phyloP scores from a whole-genome alignment of 1,284 basidiomycete species.

The Neolentinus lepideus region DNA sequence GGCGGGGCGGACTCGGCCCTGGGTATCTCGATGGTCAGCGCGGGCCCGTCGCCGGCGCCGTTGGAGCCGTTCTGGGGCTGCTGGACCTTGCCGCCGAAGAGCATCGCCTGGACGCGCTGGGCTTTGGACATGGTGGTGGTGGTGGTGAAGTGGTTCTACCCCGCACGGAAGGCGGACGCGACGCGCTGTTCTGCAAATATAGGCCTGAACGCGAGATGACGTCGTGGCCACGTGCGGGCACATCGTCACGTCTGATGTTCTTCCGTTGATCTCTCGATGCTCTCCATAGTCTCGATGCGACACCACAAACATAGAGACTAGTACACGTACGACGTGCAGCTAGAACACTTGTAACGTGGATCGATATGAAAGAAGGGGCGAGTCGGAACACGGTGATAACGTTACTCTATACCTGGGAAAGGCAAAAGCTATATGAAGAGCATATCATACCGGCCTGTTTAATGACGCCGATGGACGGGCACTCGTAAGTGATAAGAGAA shows the following conservation, averaged over 20 bases:
- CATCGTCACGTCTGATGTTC: background rate
- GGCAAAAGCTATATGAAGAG: too few species aligned
- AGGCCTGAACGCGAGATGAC: background rate
- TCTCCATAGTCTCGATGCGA: background rate
- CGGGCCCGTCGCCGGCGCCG: slow-evolving; percentile 21
- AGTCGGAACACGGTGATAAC: too few species aligned
- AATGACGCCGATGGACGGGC: too few species aligned
- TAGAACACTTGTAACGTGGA: background rate
- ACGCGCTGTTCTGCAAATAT: background rate
- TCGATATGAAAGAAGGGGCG: slow-evolving; percentile 1
- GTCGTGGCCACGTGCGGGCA: background rate
- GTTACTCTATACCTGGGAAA: too few species aligned
- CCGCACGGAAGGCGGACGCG: background rate
- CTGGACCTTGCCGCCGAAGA: slow-evolving; percentile 50
- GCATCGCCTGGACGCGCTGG: slow-evolving; percentile 68
- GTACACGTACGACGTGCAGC: background rate
- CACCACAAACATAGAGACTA: too few species aligned
- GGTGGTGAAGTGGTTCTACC: slow-evolving; percentile 15
- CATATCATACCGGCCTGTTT: too few species aligned
- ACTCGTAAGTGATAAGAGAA: too few species aligned
- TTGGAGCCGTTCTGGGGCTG: slow-evolving; percentile 16
- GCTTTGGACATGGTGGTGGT: slow-evolving; percentile 31
- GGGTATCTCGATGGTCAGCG: slow-evolving; percentile 78
- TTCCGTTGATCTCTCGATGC: background rate
- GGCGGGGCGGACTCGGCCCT: slow-evolving; percentile 28